Evolutionary conservation across 2,329 filamentous ascomycete species (phyloP), one percentile per base, ranked within the genome.

Genomic region (Triangularia setosa): DNA sequence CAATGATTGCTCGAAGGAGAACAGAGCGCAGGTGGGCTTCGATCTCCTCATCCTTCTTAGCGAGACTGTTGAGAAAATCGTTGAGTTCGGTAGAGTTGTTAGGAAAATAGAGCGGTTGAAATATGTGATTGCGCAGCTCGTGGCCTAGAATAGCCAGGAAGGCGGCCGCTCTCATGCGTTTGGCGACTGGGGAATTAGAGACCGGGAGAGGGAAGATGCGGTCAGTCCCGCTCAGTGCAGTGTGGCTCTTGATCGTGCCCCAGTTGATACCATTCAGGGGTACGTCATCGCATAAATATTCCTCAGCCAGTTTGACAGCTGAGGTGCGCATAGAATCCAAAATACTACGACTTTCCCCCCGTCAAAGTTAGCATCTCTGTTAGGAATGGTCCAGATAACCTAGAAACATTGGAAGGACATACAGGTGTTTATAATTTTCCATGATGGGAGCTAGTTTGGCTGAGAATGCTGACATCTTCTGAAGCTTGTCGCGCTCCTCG

Each of bases 141-240:
- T 67, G 60, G 0, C 70, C 67, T 2, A 78, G 48, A 40, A 75
- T 64, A 11, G 69, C 71, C 6, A 77, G 66, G 7, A 73, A 68
- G 6, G 73, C 64, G 16, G 70, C 73, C 25, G 72, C 64, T 5
- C 75, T 73, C 72, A 78, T 77, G 24, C 71, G 67, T 61, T 75
- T 77, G 1, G 75, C 75, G 16, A 62, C 59, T 1, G 54, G 21
- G 2, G 72, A 69, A 65, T 77, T 77, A 12, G 72, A 74, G 23
- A 70, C 58, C 6, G 69, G 71, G 3, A 78, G 65, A 2, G 75
- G 75, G 8, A 77, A 62, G 7, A 56, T 23, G 7, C n/a, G 18
- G 8, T 48, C 40, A 8, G 40, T 21, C n/a, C n/a, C n/a, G 18
- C 8, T 40, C 24, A 66, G 23, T n/a, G 3, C 6, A 7, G 48